Evolutionary conservation across 768 basidiomycete species (phyloP).

Genomic region (Neoboletus magnificus): DNA sequence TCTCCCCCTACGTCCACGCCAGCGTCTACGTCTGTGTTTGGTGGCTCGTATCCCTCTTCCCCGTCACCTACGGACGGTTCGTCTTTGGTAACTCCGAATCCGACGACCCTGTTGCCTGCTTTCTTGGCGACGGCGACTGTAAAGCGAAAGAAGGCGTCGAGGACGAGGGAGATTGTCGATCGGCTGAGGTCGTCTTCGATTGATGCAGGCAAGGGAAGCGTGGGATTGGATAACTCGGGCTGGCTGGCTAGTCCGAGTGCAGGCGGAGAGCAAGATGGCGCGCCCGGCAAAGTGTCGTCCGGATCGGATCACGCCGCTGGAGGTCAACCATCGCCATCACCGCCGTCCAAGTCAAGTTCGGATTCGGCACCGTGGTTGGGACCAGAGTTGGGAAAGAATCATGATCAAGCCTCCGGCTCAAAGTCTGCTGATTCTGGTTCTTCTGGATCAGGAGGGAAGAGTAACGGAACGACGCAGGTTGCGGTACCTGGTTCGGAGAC

Average conservation of each 20-base stretch:
- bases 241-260: constrained; percentile 14
- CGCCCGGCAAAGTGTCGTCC: not conserved
- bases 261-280: constrained; percentile 4
- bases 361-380: not conserved
- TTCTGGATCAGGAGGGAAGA: not conserved
- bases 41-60: constrained; percentile 6
- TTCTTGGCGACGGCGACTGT: constrained; percentile 19
- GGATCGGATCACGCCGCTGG: constrained; percentile 7
- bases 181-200: constrained; percentile 25
- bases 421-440: not conserved
- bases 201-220: constrained; percentile 17
- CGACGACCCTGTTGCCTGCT: constrained; percentile 21
- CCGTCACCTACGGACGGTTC: not conserved
- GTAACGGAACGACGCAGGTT: not conserved
- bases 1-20: constrained; percentile 12
- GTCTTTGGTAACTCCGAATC: constrained; percentile 1
- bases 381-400: constrained; percentile 3
- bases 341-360: not conserved
- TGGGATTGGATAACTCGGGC: constrained; percentile 5
- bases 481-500: not conserved
- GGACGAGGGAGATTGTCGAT: constrained; percentile 31
- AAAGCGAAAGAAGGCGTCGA: constrained; percentile 26
- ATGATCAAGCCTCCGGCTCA: not conserved
- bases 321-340: not conserved
- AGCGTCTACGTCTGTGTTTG: constrained; percentile 2